Conservation (phyloP, 2,329 filamentous ascomycete genomes). For the Epichloe gansuensis region DNA sequence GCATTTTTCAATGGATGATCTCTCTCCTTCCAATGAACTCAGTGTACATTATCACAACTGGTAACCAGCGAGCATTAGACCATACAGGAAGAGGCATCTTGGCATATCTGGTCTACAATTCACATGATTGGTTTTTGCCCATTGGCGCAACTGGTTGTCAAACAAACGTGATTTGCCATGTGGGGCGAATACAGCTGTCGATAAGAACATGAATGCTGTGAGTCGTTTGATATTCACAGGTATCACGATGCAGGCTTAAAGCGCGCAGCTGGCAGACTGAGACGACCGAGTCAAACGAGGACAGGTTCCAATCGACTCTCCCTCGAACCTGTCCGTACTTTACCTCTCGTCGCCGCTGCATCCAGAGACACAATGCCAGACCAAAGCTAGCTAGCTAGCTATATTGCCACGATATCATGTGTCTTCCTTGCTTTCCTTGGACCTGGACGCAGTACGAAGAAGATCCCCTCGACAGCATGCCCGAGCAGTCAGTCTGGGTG, state of each 20-base stretch:
- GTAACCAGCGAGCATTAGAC: slow-evolving; percentile 35
- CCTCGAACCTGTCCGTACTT: too few relatives aligned
- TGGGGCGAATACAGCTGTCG: background rate
- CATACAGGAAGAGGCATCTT: slow-evolving; percentile 23
- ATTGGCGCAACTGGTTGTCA: background rate
- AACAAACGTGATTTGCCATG: background rate
- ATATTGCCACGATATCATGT: slow-evolving; percentile 27
- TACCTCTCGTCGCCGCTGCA: background rate
- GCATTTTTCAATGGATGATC: slow-evolving; percentile 23
- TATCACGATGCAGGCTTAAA: background rate
- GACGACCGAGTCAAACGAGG: background rate
- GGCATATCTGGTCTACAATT: slow-evolving; percentile 16
- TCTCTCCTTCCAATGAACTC: slow-evolving; percentile 37
- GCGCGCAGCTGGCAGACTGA: background rate
- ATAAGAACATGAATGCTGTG: background rate
- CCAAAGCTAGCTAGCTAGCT: background rate
- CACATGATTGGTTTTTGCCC: slow-evolving; percentile 7
- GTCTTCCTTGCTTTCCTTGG: slow-evolving; percentile 41
- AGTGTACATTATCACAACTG: slow-evolving; percentile 41
- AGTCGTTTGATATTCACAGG: background rate
- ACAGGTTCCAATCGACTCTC: too few relatives aligned
- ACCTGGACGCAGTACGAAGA: slow-evolving; percentile 36
- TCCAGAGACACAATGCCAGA: background rate
- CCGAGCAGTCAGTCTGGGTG: slow-evolving; percentile 31
- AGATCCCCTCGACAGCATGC: slow-evolving; percentile 24